Percentiles rank a stretch among this genome's conserved stretches.
phyloP scores from a whole-genome alignment of 2,329 filamentous ascomycete species.

The Aspergillus transmontanensis region DNA sequence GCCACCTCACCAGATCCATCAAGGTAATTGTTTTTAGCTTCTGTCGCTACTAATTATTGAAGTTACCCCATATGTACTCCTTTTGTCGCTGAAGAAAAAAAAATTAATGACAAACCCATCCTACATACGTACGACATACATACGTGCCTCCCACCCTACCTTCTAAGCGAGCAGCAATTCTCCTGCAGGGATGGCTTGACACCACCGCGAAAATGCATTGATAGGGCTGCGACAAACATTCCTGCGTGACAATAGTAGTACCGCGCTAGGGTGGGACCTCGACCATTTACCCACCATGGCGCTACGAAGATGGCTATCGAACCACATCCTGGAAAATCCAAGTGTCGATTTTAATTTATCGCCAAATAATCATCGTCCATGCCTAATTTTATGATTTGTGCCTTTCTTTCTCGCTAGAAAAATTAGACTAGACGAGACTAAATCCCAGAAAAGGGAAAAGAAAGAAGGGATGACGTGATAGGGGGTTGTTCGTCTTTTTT shows the following conservation, averaged over 20 bases:
- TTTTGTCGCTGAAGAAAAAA: neutral
- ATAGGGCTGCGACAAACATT: constrained; percentile 4
- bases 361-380: neutral
- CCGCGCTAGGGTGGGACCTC: neutral
- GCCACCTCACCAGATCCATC: neutral
- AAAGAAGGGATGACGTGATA: neutral
- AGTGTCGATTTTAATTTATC: neutral
- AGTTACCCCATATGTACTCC: neutral
- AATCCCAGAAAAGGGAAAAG: neutral
- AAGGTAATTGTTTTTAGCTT: neutral
- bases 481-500: neutral
- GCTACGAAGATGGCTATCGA: neutral
- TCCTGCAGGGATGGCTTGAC: constrained; percentile 1
- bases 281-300: neutral
- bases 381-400: neutral
- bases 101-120: neutral
- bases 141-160: neutral
- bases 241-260: constrained; percentile 1
- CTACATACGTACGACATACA: neutral
- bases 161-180: neutral
- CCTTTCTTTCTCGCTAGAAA: neutral
- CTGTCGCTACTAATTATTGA: neutral
- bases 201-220: neutral
- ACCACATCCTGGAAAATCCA: neutral
- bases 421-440: neutral